Conservation (phyloP, 306 rosid genomes). For the Medicago lupulina region DNA sequence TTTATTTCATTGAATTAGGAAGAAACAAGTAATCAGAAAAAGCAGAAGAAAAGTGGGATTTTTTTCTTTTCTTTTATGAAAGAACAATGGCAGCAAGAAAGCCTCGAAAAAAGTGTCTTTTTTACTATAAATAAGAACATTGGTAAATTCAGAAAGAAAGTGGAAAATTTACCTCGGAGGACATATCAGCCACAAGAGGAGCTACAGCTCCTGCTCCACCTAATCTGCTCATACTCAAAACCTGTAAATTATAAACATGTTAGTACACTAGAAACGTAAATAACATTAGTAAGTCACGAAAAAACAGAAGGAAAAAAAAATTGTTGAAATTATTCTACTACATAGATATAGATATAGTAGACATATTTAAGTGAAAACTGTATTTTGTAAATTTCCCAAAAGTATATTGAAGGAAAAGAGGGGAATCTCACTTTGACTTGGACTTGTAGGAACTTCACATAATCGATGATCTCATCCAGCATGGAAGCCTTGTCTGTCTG, state of each 20-base stretch:
- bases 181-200: conserved; percentile 83
- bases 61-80: neutral
- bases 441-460: conserved; percentile 94
- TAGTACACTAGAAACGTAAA: too few relatives aligned
- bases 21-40: neutral
- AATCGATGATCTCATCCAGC: conserved; percentile 99
- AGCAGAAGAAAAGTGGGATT: neutral
- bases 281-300: too few relatives aligned
- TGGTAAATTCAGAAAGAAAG: neutral
- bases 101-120: neutral
- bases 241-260: too few relatives aligned
- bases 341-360: too few relatives aligned
- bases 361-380: neutral
- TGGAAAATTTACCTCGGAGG: conserved; percentile 65
- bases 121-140: neutral
- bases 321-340: neutral
- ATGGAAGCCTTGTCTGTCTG: conserved; percentile 99
- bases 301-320: too few relatives aligned
- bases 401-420: neutral
- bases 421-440: conserved; percentile 83
- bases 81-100: neutral
- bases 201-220: conserved; percentile 96
- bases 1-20: neutral
- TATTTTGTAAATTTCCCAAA: neutral
- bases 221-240: conserved; percentile 98